Evolutionary conservation across 1,139 yeast species (phyloP).

Genomic region (Wickerhamiella pararugosa): DNA sequence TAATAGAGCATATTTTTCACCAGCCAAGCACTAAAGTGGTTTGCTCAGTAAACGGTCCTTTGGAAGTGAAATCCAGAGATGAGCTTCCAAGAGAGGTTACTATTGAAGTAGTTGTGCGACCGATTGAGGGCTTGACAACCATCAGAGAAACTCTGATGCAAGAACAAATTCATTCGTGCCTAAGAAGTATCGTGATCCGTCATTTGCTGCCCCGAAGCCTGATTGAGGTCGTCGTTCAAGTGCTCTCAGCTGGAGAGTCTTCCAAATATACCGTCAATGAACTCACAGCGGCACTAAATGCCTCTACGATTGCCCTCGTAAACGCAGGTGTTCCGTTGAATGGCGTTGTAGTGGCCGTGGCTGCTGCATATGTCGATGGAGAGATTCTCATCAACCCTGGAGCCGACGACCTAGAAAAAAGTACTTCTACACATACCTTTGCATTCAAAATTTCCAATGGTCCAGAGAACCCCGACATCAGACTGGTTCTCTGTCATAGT

Average conservation of each 20-base stretch:
- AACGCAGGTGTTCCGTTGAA: slow-evolving; percentile 66
- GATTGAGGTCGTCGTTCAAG: slow-evolving; percentile 76
- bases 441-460: slow-evolving; percentile 45
- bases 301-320: slow-evolving; percentile 53
- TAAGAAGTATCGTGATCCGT: slow-evolving; percentile 49
- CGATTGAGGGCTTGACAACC: slow-evolving; percentile 57
- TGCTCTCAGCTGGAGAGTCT: slow-evolving; percentile 45
- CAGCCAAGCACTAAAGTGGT: slow-evolving; percentile 36
- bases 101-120: slow-evolving; percentile 67
- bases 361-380: slow-evolving; percentile 30
- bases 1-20: slow-evolving; percentile 22
- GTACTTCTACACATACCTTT: slow-evolving; percentile 47
- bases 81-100: slow-evolving; percentile 72
- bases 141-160: slow-evolving; percentile 71
- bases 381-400: slow-evolving; percentile 34
- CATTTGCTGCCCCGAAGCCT: slow-evolving; percentile 67
- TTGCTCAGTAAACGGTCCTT: slow-evolving; percentile 78
- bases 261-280: slow-evolving; percentile 31
- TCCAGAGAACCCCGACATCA: slow-evolving; percentile 26
- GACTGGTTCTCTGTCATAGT: slow-evolving; percentile 54
- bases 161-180: slow-evolving; percentile 47
- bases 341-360: slow-evolving; percentile 43
- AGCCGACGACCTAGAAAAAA: slow-evolving; percentile 12
- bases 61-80: slow-evolving; percentile 71
- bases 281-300: slow-evolving; percentile 56